phyloP scores from a whole-genome alignment of 306 rosid species.

The Sophora flavescens region DNA sequence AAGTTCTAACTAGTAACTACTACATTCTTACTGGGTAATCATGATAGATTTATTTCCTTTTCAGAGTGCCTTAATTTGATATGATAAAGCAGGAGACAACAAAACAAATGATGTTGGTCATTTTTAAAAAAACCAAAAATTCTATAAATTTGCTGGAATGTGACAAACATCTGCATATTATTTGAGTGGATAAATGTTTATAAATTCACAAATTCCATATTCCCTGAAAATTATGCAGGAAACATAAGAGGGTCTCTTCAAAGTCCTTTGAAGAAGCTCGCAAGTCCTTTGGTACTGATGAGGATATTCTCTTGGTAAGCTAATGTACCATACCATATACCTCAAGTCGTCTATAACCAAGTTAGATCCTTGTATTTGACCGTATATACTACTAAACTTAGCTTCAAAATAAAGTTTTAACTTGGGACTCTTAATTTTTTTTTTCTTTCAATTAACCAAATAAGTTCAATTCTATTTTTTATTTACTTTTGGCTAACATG shows the following conservation, averaged over 20 bases:
- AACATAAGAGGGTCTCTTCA: constrained; percentile 75
- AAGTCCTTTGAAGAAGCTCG: constrained; percentile 89
- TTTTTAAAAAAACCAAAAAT: too few relatives aligned
- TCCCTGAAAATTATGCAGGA: constrained; percentile 60
- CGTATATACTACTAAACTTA: constrained; percentile 4
- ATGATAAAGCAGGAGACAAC: constrained; percentile 14
- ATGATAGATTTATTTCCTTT: constrained; percentile 31
- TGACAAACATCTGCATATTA: constrained; percentile 22
- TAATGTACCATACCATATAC: constrained; percentile 17
- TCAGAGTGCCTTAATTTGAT: constrained; percentile 2
- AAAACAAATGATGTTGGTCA: neutral
- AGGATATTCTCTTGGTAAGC: constrained; percentile 92
- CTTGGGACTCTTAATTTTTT: neutral
- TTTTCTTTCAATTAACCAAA: neutral
- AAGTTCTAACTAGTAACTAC: neutral
- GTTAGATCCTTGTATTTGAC: constrained; percentile 16
- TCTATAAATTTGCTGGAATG: constrained; percentile 15
- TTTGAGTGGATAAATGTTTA: constrained; percentile 29
- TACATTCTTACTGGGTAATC: neutral
- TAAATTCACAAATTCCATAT: constrained; percentile 26
- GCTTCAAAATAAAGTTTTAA: neutral
- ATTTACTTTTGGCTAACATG: constrained; percentile 10
- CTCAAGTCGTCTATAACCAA: constrained; percentile 20
- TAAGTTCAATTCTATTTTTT: neutral
- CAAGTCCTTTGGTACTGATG: constrained; percentile 94